Conservation (phyloP, 2,329 filamentous ascomycete species). For the Proliferodiscus dingleyae region DNA sequence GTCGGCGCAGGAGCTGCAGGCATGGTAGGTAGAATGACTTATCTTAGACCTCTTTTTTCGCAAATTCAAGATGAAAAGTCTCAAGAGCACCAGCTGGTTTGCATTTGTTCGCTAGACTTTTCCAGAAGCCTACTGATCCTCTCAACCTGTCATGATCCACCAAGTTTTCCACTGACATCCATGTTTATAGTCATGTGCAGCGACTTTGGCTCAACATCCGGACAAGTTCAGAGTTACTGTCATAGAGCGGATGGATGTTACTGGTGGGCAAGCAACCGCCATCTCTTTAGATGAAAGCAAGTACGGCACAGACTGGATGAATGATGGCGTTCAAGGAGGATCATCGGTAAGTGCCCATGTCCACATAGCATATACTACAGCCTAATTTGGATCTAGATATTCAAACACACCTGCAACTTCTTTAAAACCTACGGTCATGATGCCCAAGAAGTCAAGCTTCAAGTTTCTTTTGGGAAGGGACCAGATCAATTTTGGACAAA, state of each 20-base stretch:
- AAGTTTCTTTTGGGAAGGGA: constrained; percentile 59
- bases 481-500: constrained; percentile 59
- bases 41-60: not conserved
- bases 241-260: constrained; percentile 52
- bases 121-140: too few species aligned
- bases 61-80: not conserved
- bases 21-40: constrained; percentile 38
- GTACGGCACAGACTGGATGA: constrained; percentile 56
- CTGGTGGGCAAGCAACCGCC: constrained; percentile 57
- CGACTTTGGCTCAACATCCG: constrained; percentile 60
- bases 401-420: constrained; percentile 64
- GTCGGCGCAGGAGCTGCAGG: constrained; percentile 61
- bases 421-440: constrained; percentile 53
- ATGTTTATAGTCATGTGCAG: constrained; percentile 52
- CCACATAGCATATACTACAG: not conserved
- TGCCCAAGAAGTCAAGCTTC: constrained; percentile 53
- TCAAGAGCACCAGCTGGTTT: too few species aligned
- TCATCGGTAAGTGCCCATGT: constrained; percentile 38
- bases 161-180: not conserved
- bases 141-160: not conserved
- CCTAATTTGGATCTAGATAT: constrained; percentile 42
- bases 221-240: constrained; percentile 62
- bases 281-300: constrained; percentile 52
- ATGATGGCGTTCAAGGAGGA: constrained; percentile 60
- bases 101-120: too few species aligned